Base-by-base conservation (phyloP, 2,329 filamentous ascomycete species). In the Alternaria burnsii region DNA sequence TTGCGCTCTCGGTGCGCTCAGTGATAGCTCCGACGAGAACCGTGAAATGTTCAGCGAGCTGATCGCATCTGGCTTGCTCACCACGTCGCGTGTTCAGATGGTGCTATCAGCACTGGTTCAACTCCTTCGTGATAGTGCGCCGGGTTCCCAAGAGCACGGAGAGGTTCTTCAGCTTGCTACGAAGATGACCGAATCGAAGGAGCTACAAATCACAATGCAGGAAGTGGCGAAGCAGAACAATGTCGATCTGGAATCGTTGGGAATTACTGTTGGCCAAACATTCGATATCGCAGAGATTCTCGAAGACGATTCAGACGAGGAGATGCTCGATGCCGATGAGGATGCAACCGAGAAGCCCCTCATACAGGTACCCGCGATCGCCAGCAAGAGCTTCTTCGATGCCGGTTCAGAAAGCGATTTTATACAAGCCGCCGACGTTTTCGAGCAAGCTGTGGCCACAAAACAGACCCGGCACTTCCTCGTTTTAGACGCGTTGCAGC, bases 201-300 rank as follows among this genome's bases (percentile, higher is more conserved):
- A 54, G 5, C 61, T 74, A n/a, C 59, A 88, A 12, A 83, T 86
- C 26, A 82, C 89, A n/a, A 87, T 95, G 58, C 84, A 88, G 62
- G 83, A 83, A n/a, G 86, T 89, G 4, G 85, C 94, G 38, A 82
- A 87, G 36, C 86, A 90, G 41, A 85, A 88, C 8, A 86, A 89
- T 12, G 84, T 93, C 61, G 90, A 95, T 70, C 86, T 95, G 44
- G 87, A 92, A 61, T 86, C 88, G 48, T 80, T 73, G 4, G 75
- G 75, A 12, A 86, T 89, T 11, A 63, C 68, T 9, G 36, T 74
- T 12, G 58, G 64, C 11, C 59, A 69, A 18, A 52, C 65, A 8
- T 42, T 67, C 4, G 66, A 74, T 4, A 48, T 57, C 16, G 61
- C 62, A 20, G 60, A 69, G 8, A 55, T 55, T 12, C 51, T 53